Evolutionary conservation across 2,329 filamentous ascomycete species (phyloP), one percentile per base, ranked within the genome.

Genomic region (Cladosporium halotolerans): DNA sequence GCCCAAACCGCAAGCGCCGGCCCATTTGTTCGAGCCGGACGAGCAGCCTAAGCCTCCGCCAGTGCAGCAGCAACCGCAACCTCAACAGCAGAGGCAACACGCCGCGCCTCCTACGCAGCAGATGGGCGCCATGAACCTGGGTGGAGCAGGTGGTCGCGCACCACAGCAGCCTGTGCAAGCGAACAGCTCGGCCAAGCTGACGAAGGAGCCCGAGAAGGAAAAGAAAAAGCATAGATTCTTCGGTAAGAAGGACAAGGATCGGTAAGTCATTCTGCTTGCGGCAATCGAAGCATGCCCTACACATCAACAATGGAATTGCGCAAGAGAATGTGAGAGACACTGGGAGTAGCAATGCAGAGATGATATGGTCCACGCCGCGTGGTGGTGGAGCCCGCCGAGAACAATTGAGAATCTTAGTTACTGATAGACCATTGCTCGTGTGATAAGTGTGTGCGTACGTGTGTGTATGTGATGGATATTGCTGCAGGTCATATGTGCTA

Each of bases 21-120:
- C 84, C 5, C 89, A 96, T 72, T 73, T 99, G 9, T 93, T 93
- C 61, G 89, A 95, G 69, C 81, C 83, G 47, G 82, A 85, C 19
- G 72, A 76, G 43, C 74, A 75, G 3, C 75, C 83, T 38, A 72
- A 75, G 38, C 82, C 85, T 1, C 72, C 64, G 14, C 61, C 78
- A 2, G 78, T 78, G 9, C 76, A 76, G 6, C 76, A 76, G 13
- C 72, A 71, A 50, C 68, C 74, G 42, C 50, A 55, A 13, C 49
- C 55, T 4, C 58, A 55, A 11, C 48, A 52, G 9, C 60, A 58
- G 46, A 55, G 43, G 41, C 52, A 55, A 40, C 59, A 58, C 18
- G 57, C 44, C 33, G 52, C 55, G 49, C 53, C 57, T 18, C 83
- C 82, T 4, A 79, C 75, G 4, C 73, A 76, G 56, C 76, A 76